A percentile compares a stretch with the other conserved stretches of the same genome.
Evolutionary conservation across 1,139 yeast species (phyloP).

Genomic region (Hansenula anomala): DNA sequence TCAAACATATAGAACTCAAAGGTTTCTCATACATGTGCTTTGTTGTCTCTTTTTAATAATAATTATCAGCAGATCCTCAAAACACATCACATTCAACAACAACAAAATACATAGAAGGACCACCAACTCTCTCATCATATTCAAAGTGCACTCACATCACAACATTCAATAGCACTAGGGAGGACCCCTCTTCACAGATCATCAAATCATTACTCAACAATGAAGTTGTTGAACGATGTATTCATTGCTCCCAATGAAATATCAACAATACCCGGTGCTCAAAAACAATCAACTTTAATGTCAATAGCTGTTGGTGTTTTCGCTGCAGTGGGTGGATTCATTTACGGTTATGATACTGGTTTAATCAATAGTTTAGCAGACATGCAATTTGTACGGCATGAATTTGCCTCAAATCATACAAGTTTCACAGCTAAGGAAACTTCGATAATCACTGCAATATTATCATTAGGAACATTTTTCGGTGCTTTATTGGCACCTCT

Average conservation of each 20-base stretch:
- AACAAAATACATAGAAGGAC: too few relatives aligned
- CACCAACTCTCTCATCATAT: too few relatives aligned
- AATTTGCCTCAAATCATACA: slow-evolving; percentile 44
- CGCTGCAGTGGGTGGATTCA: slow-evolving; percentile 79
- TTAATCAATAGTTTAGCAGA: slow-evolving; percentile 67
- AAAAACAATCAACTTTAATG: slow-evolving; percentile 41
- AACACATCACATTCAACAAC: too few relatives aligned
- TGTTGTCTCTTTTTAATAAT: too few relatives aligned
- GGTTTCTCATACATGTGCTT: background rate
- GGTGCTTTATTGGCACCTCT: slow-evolving; percentile 76
- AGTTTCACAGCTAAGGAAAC: slow-evolving; percentile 55
- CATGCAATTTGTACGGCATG: slow-evolving; percentile 55
- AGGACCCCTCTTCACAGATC: too few relatives aligned
- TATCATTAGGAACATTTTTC: slow-evolving; percentile 69
- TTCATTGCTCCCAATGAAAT: slow-evolving; percentile 12
- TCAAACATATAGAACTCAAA: too few relatives aligned
- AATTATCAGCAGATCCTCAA: too few relatives aligned
- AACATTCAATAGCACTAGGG: too few relatives aligned
- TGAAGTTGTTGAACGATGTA: slow-evolving; percentile 14
- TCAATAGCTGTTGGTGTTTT: slow-evolving; percentile 66
- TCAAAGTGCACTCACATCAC: too few relatives aligned
- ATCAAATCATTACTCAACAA: background rate
- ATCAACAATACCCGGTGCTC: slow-evolving; percentile 18
- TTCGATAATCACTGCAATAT: slow-evolving; percentile 64
- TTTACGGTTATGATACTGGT: slow-evolving; percentile 84